Evolutionary conservation across 2,329 filamentous ascomycete species (phyloP), one percentile per base, ranked within the genome.

Genomic region (Diaporthe caulivora): DNA sequence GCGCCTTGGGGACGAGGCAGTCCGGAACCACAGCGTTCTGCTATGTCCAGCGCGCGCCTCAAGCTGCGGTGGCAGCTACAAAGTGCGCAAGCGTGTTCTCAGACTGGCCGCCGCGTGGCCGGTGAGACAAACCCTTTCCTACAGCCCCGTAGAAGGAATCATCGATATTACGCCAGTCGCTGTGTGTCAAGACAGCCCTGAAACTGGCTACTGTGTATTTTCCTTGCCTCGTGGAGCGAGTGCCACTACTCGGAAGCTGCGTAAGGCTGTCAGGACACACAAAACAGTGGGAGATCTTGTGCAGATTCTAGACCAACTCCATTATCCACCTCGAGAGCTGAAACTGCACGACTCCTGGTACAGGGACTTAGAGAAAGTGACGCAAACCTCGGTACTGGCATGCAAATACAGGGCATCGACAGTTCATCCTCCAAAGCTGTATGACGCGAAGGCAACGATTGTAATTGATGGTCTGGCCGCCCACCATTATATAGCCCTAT

Each of bases 91-190:
- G 7, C 6, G 44, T 24, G 57, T 62, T 13, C 57, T 62, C 24
- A 9, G 24, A 2, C n/a, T 62, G 24, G 57, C 57, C 24, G 40
- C 57, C 2, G 8, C 40, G 11, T 62, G 57, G 57, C 57, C 57
- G 17, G 57, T 62, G 9, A 26, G 57, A 21, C 57, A 62, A 37
- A 62, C 57, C 17, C 13, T 62, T 13, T 29, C 57, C 24, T 7
- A 11, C 57, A 31, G 17, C 15, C 57, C 24, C 13, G 37, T 44
- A 1, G 57, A 44, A 21, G 57, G 57, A 0, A 44, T 62, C 15
- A 31, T 62, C 18, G 57, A 62, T 44, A 21, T 62, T 24, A 62
- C 37, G 8, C 57, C 57, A 3, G 57, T 62, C 24, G 57, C 57
- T 44, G 40, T 44, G 15, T 62, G 57, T 11, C 37, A 37, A 10